Base-by-base conservation (phyloP, 306 rosid genomes). In the Chamaecrista fasciculata region DNA sequence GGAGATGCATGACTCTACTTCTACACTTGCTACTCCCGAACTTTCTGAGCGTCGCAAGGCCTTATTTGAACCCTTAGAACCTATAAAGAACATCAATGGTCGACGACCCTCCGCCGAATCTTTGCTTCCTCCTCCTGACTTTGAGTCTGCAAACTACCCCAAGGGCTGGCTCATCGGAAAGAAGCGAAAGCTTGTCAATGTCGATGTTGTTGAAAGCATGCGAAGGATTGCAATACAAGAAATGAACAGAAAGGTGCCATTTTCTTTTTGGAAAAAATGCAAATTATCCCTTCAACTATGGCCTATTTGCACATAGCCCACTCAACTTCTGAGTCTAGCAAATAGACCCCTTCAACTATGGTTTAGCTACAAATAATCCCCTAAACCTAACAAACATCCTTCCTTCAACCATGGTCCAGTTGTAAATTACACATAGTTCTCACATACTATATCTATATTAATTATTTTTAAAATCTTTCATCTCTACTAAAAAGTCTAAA, bases 201-300 rank as follows among this genome's bases (percentile, higher is more conserved):
- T 91, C 5, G 97, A 95, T 62, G 97, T 95, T 3, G 99, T 95
- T 24, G 97, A 95, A 85, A 95, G 90, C 76, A 95, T 91, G 99
- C 40, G 96, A 65, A 84, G 91, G 81, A 95, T 95, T 61, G 99
- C 97, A 11, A 23, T 95, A 69, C 99, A 87, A 67, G 99, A 95
- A 84, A 94, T 94, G 99, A 94, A 94, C 74, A 79, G 99, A 85
- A 91, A 94, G 97, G 99, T 90, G 48, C 31, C 28, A 18, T 4
- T 33, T 33, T 33, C n/a, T n/a, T n/a, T n/a, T n/a, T n/a, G n/a
- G n/a, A n/a, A n/a, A n/a, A n/a, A n/a, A n/a, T n/a, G n/a, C n/a
- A n/a, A n/a, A n/a, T n/a, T n/a, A n/a, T n/a, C n/a, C n/a, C n/a
- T n/a, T n/a, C n/a, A n/a, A n/a, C n/a, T n/a, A n/a, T n/a, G n/a